Evolutionary conservation across 2,329 filamentous ascomycete genomes (phyloP), one percentile per base, ranked within the genome.

Genomic region (Cadophora sp.): DNA sequence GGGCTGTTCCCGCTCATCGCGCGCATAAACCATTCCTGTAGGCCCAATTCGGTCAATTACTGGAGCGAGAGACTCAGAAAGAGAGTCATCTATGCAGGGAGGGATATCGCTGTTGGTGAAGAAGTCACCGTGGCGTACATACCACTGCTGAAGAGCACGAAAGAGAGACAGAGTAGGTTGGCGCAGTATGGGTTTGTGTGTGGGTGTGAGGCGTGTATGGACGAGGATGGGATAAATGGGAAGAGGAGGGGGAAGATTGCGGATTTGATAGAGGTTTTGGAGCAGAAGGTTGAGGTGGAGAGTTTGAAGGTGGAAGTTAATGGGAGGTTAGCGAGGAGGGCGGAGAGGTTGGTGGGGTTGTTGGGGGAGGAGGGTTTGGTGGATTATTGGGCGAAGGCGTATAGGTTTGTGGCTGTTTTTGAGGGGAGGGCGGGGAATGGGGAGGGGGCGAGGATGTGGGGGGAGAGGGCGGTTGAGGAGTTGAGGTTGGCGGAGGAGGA

Each of bases 111-210:
- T 11, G 68, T 75, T 31, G 79, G 77, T 6, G 77, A 80, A 62
- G 79, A 82, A 64, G 76, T 81, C 37, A 80, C 79, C 2, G 76
- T 81, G 53, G 76, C 70, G 24, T 82, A 81, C 69, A 75, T 80
- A 8, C 65, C 68, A 11, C 61, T 69, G 27, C 27, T 70, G 27
- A 73, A 73, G 24, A 75, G 50, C 65, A 74, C 69, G 24, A 56
- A 67, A 56, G 68, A 72, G 29, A 75, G 78, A 11, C 74, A 75
- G 34, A 29, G 71, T 43, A 66, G 73, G 22, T 72, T 79, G 12
- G 64, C 65, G 62, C 68, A 75, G 19, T 81, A 81, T 67, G 74
- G 73, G 14, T 81, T 81, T 66, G 66, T 70, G 4, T 81, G 80
- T 70, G 77, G 74, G n/a, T 83, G 81, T 43, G 65, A 56, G 5